Base-by-base conservation (phyloP, 352 stramenopile species). In the Achlya hypogyna region DNA sequence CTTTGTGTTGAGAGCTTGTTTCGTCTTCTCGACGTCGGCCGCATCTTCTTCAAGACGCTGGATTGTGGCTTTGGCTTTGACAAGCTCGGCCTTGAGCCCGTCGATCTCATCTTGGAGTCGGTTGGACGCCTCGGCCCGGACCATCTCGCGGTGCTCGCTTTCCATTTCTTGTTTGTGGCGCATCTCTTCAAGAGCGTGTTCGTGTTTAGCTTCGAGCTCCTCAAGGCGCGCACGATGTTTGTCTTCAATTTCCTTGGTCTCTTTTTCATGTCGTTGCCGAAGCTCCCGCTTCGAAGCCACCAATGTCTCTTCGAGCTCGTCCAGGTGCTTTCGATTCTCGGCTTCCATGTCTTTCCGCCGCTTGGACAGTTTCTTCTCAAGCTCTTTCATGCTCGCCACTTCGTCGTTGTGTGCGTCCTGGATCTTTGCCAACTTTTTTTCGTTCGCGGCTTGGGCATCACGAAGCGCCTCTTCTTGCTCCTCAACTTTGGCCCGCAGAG, bases 261-360 rank as follows among this genome's bases (percentile, higher is more conserved):
- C 77, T 25, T 74, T 69, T 9, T 89, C 78, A 40, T 68, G 49
- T 18, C 43, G 47, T 12, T 31, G 42, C 18, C 14, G 12, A 14
- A 89, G 64, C n/a, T 89, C 81, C 42, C 82, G 75, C 16, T 76
- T 82, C 53, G 86, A 87, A 31, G 76, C 62, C 9, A 45, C 66
- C 9, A 89, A 56, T 16, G 69, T 65, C 10, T 62, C 64, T 25
- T 89, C 79, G 10, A 73, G 70, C 12, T 89, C 82, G 56, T 89
- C 83, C 0, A 91, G 52, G 0, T 73, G 64, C 71, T 88, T 89
- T 12, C 87, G 52, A 54, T 88, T 84, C 42, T 89, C 75, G 35
- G 86, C 79, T 65, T 91, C 81, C 16, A 91, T 63, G 22, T 88
- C 78, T 35, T 84, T 80, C 25, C 76, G 70, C 51, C 86, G 87